Conservation (phyloP, 2,329 filamentous ascomycete genomes). For the Monosporascus sp. region DNA sequence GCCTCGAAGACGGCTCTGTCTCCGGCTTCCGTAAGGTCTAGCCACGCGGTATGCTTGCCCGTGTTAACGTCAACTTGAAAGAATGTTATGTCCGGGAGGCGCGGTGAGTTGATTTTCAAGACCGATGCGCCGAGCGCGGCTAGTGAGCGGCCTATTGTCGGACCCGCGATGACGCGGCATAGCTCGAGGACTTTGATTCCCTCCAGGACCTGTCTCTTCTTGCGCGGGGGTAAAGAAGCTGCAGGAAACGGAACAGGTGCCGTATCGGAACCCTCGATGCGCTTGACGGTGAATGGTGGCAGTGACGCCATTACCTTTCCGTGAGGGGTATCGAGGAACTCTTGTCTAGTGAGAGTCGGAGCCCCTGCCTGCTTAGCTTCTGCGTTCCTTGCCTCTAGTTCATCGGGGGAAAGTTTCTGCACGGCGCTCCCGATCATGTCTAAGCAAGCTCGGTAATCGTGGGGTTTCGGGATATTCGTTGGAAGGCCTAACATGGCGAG, state of each 20-base stretch:
- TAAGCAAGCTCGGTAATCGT: constrained; percentile 54
- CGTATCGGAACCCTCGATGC: constrained; percentile 41
- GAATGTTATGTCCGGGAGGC: constrained; percentile 65
- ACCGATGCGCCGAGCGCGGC: constrained; percentile 74
- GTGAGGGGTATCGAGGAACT: constrained; percentile 52
- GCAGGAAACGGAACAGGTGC: constrained; percentile 37
- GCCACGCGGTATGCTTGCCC: constrained; percentile 60
- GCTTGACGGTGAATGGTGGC: constrained; percentile 44
- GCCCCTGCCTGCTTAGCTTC: constrained; percentile 54
- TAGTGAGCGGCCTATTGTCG: constrained; percentile 64
- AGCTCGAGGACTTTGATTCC: constrained; percentile 71
- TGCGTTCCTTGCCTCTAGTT: constrained; percentile 55
- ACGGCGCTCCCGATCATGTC: constrained; percentile 55
- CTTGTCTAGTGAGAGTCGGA: constrained; percentile 51
- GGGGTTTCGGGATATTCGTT: constrained; percentile 54
- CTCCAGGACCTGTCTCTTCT: constrained; percentile 35
- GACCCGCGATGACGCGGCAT: constrained; percentile 70
- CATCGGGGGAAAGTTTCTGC: constrained; percentile 43
- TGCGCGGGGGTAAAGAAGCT: constrained; percentile 16
- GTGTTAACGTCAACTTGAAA: constrained; percentile 69
- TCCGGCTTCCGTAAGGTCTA: constrained; percentile 53
- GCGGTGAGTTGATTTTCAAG: constrained; percentile 63
- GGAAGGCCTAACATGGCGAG: constrained; percentile 65
- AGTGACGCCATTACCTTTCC: constrained; percentile 36
- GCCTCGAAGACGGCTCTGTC: constrained; percentile 52